A percentile compares a stretch with the other conserved stretches of the same genome.
These are phyloP conservation scores for Fulvia fulva DNA, from an alignment of 2,329 filamentous ascomycete species.

Conservation along the genomic window DNA sequence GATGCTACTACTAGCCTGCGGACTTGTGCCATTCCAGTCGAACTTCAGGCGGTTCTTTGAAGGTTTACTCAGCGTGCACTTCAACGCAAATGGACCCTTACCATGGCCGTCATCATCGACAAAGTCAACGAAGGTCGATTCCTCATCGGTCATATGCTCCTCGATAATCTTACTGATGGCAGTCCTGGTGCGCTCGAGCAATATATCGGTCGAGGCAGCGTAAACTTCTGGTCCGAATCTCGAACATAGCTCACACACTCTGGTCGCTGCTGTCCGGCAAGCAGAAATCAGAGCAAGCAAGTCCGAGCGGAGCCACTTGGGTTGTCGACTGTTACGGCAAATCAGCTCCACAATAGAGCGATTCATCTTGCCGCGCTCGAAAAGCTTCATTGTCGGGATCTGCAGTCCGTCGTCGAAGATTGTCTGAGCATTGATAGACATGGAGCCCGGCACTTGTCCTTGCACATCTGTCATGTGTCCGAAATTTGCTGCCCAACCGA, in stretches of 20 bases:
- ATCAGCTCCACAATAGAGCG: slow-evolving; percentile 26
- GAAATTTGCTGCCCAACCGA: slow-evolving; percentile 29
- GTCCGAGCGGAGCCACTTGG: slow-evolving; percentile 27
- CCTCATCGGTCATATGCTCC: slow-evolving; percentile 26
- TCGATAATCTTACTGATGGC: slow-evolving; percentile 26
- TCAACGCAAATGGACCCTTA: slow-evolving; percentile 24
- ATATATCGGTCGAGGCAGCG: slow-evolving; percentile 22
- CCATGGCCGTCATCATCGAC: slow-evolving; percentile 28
- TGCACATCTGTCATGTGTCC: slow-evolving; percentile 28
- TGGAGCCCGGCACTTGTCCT: slow-evolving; percentile 26
- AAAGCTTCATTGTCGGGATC: slow-evolving; percentile 28
- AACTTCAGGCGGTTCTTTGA: slow-evolving; percentile 24
- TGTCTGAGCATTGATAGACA: slow-evolving; percentile 28
- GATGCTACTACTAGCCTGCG: slow-evolving; percentile 27
- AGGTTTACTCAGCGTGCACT: slow-evolving; percentile 27
- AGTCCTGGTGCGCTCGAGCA: slow-evolving; percentile 21
- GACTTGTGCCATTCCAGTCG: slow-evolving; percentile 26
- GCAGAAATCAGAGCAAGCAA: slow-evolving; percentile 26
- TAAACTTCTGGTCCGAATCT: slow-evolving; percentile 27
- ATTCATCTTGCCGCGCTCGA: slow-evolving; percentile 28
- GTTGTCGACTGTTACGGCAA: slow-evolving; percentile 26
- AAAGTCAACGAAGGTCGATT: slow-evolving; percentile 25
- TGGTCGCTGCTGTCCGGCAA: slow-evolving; percentile 25
- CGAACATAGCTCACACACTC: slow-evolving; percentile 26
- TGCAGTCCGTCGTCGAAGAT: slow-evolving; percentile 28